phyloP scores from a whole-genome alignment of 148 eudicot species.

The Rhododendron kiyosumense region DNA sequence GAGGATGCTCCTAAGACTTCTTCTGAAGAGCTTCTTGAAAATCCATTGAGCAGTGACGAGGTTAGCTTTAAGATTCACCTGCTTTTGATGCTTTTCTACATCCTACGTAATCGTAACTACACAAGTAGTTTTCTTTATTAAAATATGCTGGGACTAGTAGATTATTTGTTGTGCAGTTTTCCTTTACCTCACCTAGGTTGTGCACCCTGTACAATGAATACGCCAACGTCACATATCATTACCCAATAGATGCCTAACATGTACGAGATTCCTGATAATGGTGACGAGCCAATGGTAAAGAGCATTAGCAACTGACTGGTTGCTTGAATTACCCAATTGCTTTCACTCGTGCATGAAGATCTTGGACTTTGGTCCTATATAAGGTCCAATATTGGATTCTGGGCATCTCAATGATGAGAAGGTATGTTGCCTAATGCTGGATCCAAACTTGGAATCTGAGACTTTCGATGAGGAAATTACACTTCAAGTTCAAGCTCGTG shows the following conservation, averaged over 20 bases:
- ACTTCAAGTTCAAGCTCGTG: neutral
- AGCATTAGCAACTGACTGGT: neutral
- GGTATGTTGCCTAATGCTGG: neutral
- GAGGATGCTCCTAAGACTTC: conserved; percentile 18
- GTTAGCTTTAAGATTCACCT: conserved; percentile 24
- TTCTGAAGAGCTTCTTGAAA: conserved; percentile 29
- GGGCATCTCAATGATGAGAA: neutral
- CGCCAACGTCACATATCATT: neutral
- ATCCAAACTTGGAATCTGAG: neutral
- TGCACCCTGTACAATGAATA: neutral
- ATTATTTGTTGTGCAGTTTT: neutral
- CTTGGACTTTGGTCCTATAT: neutral
- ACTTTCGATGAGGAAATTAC: neutral
- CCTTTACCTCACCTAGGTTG: neutral
- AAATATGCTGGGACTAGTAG: neutral
- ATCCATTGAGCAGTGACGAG: conserved; percentile 44
- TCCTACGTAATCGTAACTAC: neutral
- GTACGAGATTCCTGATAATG: neutral
- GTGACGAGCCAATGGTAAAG: neutral
- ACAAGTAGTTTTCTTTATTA: neutral
- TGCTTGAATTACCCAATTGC: neutral
- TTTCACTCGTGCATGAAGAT: neutral
- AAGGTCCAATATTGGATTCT: neutral
- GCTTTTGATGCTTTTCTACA: neutral
- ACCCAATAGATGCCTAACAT: neutral